A percentile compares a stretch with the other conserved stretches of the same genome.
Evolutionary conservation across 306 rosid genomes (phyloP).

Genomic region (Oxytropis ochrocephala): DNA sequence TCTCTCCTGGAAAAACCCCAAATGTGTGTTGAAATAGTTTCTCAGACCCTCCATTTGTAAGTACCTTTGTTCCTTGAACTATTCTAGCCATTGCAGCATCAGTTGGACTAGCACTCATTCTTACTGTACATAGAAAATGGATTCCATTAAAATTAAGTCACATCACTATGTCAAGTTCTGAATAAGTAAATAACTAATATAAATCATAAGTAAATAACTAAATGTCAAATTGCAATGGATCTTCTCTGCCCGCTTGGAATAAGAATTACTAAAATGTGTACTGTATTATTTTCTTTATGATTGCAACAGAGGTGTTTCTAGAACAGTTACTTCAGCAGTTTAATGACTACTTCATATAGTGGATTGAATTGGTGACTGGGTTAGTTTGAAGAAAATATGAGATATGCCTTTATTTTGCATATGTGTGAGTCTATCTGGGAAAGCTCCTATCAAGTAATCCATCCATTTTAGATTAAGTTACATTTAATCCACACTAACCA

Average conservation of each 20-base stretch:
- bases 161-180: background rate
- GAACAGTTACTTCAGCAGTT: background rate
- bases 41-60: slow-evolving; percentile 57
- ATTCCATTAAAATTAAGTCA: background rate
- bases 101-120: slow-evolving; percentile 36
- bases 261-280: background rate
- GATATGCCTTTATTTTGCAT: background rate
- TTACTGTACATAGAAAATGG: slow-evolving; percentile 36
- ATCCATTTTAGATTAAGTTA: too few species aligned
- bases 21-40: slow-evolving; percentile 53
- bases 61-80: slow-evolving; percentile 52
- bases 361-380: background rate
- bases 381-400: background rate
- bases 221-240: background rate
- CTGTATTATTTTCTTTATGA: background rate
- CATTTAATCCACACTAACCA: too few species aligned
- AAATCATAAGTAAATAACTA: background rate
- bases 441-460: background rate
- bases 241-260: background rate
- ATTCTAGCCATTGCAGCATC: slow-evolving; percentile 73
- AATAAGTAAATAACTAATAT: background rate
- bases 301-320: background rate
- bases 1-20: slow-evolving; percentile 49
- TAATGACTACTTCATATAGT: background rate
- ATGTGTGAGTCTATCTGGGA: background rate